Base-by-base conservation (phyloP, 805 yeast species). In the Wickerhamiella siamensis region DNA sequence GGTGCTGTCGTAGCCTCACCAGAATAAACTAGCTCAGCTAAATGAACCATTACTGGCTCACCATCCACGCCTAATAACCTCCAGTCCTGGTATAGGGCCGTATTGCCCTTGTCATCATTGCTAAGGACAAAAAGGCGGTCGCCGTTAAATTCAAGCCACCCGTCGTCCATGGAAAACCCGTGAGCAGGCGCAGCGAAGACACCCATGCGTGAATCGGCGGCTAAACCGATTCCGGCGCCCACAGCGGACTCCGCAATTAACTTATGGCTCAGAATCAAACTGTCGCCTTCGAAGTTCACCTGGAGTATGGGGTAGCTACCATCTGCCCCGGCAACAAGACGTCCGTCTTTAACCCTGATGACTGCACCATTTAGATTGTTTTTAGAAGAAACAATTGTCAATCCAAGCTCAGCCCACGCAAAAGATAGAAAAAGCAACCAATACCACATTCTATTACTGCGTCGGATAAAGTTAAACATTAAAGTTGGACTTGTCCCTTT, bases 281-380 rank as follows among this genome's bases (percentile, higher is more conserved):
- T 18, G 9, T 46, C 51, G 10, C 36, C 33, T 16, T 36, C 36
- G 16, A 40, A 42, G 15, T 14, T 19, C 12, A 43, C 50, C 36
- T 50, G 52, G 18, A 48, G 39, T 4, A 50, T 36, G 4, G 54
- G 54, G n/a, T n/a, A n/a, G n/a, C n/a, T n/a, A 2, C 51, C 52
- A 5, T 38, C 41, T 10, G 42, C 47, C 14, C 33, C 19, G 4
- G 47, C 21, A 2, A 43, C 22, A 3, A 50, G 42, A 26, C 37
- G 42, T 5, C 50, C 49, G 27, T 50, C 44, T 5, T 39, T 40
- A 3, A 48, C 33, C 1, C 54, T 43, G 9, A 50, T 37, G 2
- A 51, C 48, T 20, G 36, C 34, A 6, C 46, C 47, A 24, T 43
- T 40, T 2, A 50, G 32, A 12, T 24, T 45, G 14, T 38, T n/a